Evolutionary conservation across 1,284 basidiomycete species (phyloP).

Genomic region (Pseudozyma tsukubaensis): DNA sequence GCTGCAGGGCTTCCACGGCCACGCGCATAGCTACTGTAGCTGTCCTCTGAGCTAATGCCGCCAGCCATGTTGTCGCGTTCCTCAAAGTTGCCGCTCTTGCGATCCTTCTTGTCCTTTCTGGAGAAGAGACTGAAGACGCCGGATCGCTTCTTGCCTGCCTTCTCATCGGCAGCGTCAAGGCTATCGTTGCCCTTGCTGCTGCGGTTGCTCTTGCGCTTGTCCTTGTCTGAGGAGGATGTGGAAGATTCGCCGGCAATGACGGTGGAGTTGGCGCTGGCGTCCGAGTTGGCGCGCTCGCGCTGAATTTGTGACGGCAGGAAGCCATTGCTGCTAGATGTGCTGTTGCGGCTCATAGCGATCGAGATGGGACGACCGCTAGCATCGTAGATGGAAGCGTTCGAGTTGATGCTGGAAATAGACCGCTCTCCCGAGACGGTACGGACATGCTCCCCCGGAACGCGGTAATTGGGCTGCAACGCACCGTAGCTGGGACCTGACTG

Average conservation of each 20-base stretch:
- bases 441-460: conserved; percentile 25
- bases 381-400: conserved; percentile 22
- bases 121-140: conserved; percentile 65
- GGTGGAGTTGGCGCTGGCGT: conserved; percentile 48
- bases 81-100: conserved; percentile 57
- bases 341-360: conserved; percentile 38
- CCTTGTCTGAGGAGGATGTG: conserved; percentile 29
- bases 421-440: conserved; percentile 51
- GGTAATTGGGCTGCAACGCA: conserved; percentile 9
- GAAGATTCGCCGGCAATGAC: conserved; percentile 29
- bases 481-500: conserved; percentile 33
- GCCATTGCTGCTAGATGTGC: conserved; percentile 42
- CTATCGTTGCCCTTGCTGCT: conserved; percentile 47
- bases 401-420: conserved; percentile 47
- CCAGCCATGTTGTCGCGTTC: conserved; percentile 45
- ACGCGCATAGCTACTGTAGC: conserved; percentile 14
- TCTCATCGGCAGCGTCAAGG: conserved; percentile 52
- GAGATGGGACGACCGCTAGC: conserved; percentile 26
- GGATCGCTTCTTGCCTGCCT: conserved; percentile 62
- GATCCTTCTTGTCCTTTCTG: conserved; percentile 64
- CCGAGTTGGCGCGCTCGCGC: conserved; percentile 54
- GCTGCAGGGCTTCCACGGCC: conserved; percentile 26
- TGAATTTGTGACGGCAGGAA: conserved; percentile 61
- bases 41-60: conserved; percentile 55
- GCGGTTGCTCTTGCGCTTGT: conserved; percentile 53